Evolutionary conservation across 2,329 filamentous ascomycete species (phyloP).

Genomic region (Trichoderma afroharzianum): DNA sequence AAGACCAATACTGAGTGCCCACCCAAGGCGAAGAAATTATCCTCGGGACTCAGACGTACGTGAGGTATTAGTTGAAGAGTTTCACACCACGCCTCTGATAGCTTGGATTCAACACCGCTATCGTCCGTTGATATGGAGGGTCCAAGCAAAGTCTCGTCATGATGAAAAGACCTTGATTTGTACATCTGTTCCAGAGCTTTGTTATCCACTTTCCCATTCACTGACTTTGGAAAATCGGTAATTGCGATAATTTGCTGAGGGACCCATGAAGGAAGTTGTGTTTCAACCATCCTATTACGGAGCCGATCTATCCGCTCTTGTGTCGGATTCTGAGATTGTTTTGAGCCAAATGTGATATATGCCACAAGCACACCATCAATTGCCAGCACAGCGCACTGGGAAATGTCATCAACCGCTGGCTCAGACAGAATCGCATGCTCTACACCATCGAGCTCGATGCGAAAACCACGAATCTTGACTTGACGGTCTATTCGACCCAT

Average conservation of each 20-base stretch:
- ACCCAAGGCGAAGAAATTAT: not conserved
- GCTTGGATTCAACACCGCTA: not conserved
- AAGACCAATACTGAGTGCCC: not conserved
- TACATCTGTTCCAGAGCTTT: not conserved
- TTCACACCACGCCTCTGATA: not conserved
- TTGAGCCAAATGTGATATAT: not conserved
- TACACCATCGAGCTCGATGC: slow-evolving; percentile 14
- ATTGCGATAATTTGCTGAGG: slow-evolving; percentile 1
- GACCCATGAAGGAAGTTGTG: slow-evolving; percentile 13
- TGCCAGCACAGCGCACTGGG: not conserved
- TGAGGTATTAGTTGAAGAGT: not conserved
- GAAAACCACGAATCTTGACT: slow-evolving; percentile 17
- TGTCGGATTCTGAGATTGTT: too few species aligned
- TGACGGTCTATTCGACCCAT: slow-evolving; percentile 12
- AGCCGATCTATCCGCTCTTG: not conserved
- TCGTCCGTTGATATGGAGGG: too few species aligned
- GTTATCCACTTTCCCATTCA: slow-evolving; percentile 12
- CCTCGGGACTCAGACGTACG: not conserved
- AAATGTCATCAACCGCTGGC: not conserved
- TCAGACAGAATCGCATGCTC: slow-evolving; percentile 9
- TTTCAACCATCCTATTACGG: not conserved
- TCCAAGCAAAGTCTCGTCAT: not conserved
- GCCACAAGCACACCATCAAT: not conserved
- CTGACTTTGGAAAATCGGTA: not conserved
- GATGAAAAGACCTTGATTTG: not conserved